Evolutionary conservation across 768 basidiomycete genomes (phyloP).

Genomic region (Terana coerulea): DNA sequence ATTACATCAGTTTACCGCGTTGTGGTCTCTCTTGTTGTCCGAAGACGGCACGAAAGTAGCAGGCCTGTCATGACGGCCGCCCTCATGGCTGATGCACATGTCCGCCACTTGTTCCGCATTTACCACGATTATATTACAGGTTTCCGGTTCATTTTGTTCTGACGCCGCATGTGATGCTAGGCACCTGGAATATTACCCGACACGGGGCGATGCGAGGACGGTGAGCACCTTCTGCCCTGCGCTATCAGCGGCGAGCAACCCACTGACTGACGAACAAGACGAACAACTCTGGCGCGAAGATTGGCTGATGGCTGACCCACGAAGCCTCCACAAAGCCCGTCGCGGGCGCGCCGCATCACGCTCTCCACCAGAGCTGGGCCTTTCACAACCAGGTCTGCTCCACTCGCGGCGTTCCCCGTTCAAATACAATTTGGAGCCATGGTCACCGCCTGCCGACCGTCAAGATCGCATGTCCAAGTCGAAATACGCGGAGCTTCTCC

Average conservation of each 20-base stretch:
- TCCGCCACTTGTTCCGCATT: background rate
- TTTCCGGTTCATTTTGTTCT: background rate
- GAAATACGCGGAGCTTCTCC: too few relatives aligned
- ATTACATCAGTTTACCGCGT: background rate
- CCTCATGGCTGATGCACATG: constrained; percentile 6
- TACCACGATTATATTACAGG: background rate
- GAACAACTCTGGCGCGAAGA: too few relatives aligned
- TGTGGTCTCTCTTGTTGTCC: background rate
- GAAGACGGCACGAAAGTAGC: constrained; percentile 1
- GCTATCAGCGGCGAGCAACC: too few relatives aligned
- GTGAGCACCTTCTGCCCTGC: too few relatives aligned
- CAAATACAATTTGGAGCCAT: background rate
- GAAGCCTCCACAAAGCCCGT: too few relatives aligned
- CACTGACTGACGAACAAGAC: too few relatives aligned
- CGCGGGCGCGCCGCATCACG: too few relatives aligned
- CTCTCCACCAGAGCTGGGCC: too few relatives aligned
- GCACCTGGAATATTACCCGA: too few relatives aligned
- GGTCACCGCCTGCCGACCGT: background rate
- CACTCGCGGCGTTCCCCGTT: background rate
- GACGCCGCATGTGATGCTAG: background rate
- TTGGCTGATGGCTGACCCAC: too few relatives aligned
- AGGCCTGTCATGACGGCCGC: background rate
- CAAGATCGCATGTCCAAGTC: too few relatives aligned
- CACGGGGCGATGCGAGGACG: too few relatives aligned
- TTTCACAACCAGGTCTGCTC: background rate